These are phyloP conservation scores for Botrytis elliptica DNA, from an alignment of 2,329 filamentous ascomycete species.

Conservation along the genomic window DNA sequence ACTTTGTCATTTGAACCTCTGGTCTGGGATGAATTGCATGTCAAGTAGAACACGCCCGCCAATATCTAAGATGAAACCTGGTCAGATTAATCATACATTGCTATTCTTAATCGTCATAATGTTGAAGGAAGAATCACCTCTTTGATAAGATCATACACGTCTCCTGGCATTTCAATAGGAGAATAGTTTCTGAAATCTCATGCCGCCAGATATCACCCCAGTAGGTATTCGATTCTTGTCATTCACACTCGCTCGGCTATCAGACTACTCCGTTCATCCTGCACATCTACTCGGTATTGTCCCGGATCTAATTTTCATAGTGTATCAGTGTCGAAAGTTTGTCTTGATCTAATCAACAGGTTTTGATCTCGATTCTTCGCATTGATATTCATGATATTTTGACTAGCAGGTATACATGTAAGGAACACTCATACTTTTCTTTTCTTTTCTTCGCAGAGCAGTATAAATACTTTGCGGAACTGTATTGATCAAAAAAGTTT, in stretches of 20 bases:
- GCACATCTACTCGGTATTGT: background rate
- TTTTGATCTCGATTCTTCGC: background rate
- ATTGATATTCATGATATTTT: background rate
- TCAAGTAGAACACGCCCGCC: background rate
- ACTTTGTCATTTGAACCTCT: background rate
- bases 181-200: background rate
- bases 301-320: background rate
- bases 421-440: background rate
- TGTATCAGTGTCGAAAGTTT: background rate
- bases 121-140: background rate
- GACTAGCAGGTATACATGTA: background rate
- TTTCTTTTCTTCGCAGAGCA: background rate
- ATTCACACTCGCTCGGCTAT: background rate
- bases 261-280: background rate
- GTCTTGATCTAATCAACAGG: background rate
- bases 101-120: background rate
- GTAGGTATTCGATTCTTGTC: background rate
- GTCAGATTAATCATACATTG: background rate
- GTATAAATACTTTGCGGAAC: background rate
- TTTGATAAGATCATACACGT: background rate
- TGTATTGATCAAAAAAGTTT: background rate
- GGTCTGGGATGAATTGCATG: background rate
- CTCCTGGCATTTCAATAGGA: background rate
- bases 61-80: background rate
- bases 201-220: background rate